Evolutionary conservation across 139 green algal species (phyloP), one percentile per base, ranked within the genome.

Genomic region (Spirogloea muscicola): DNA sequence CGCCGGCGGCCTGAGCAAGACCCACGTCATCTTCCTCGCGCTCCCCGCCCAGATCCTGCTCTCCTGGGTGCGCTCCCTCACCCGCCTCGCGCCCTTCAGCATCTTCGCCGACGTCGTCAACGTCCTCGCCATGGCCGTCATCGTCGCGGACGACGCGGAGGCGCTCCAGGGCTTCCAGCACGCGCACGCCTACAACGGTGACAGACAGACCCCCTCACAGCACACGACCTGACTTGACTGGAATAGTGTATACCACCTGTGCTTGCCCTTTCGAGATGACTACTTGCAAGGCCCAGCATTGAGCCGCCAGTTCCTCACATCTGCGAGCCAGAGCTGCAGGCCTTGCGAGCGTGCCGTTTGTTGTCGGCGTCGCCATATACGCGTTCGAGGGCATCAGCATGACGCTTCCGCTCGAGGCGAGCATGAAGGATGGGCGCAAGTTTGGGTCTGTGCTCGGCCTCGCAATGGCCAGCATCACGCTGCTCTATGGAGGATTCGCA

Each of bases 301-400:
- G n/a, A n/a, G n/a, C n/a, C n/a, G n/a, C n/a, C n/a, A n/a, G n/a
- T n/a, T n/a, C n/a, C n/a, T n/a, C n/a, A n/a, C n/a, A n/a, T n/a
- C n/a, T n/a, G n/a, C n/a, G n/a, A n/a, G n/a, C n/a, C n/a, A n/a
- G n/a, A n/a, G n/a, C n/a, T n/a, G n/a, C n/a, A 0, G 39, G 37
- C 16, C 2, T 72, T 3, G 55, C 58, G 29, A 74, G 43, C 10
- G 67, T 87, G 36, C 80, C 85, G 1, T 85, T 87, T 65, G 42
- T 88, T 2, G 81, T 89, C 31, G 85, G 85, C 33, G 80, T 89
- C 5, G 64, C 73, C 31, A 72, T 89, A 18, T 89, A 89, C 57
- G 85, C 79, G 64, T 89, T 85, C 76, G 85, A 89, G 71, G 85
- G 85, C 25, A 68, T 89, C 5, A 69, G 72, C 29, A 87, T 89